These are phyloP conservation scores for Bryoerythrophyllum caledonicum DNA, from an alignment of 225 moss, liverwort and hornwort species.

Conservation along the genomic window DNA sequence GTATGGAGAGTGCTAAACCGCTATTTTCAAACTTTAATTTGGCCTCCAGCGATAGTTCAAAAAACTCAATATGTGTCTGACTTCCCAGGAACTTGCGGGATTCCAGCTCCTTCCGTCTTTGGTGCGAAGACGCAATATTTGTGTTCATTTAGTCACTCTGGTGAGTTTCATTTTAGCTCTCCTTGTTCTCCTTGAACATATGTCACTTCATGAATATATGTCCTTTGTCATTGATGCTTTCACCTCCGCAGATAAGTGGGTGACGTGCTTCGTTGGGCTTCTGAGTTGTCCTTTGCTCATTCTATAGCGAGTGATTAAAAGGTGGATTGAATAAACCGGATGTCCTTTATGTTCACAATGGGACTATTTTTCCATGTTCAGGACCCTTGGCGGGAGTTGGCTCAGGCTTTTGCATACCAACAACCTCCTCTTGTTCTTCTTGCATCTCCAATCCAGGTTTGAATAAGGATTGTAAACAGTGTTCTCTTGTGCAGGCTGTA, in stretches of 20 bases:
- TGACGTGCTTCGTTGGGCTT: slow-evolving; percentile 9
- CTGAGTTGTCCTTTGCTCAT: slow-evolving; percentile 10
- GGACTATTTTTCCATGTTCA: slow-evolving; percentile 27
- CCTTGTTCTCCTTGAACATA: slow-evolving; percentile 6
- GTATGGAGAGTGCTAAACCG: not conserved
- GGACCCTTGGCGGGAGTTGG: slow-evolving; percentile 99
- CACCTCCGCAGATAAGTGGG: not conserved
- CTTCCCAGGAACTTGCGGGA: slow-evolving; percentile 79
- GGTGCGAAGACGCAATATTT: slow-evolving; percentile 91
- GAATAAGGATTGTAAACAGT: slow-evolving; percentile 4
- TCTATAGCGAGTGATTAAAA: slow-evolving; percentile 4
- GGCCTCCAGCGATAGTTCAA: not conserved
- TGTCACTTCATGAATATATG: not conserved
- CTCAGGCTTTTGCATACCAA: slow-evolving; percentile 96
- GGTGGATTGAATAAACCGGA: not conserved
- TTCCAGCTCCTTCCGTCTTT: slow-evolving; percentile 93
- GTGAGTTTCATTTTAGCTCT: slow-evolving; percentile 41
- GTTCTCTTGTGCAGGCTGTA: slow-evolving; percentile 17
- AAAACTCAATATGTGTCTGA: not conserved
- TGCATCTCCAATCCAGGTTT: slow-evolving; percentile 90
- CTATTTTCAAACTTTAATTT: not conserved
- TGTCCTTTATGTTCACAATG: slow-evolving; percentile 10
- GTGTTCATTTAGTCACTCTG: slow-evolving; percentile 89
- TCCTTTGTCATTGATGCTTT: not conserved
- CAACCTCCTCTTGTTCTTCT: slow-evolving; percentile 77